A percentile compares a stretch with the other conserved stretches of the same genome.
Evolutionary conservation across 2,329 filamentous ascomycete species (phyloP).

Genomic region (Acephala macrosclerotiorum): DNA sequence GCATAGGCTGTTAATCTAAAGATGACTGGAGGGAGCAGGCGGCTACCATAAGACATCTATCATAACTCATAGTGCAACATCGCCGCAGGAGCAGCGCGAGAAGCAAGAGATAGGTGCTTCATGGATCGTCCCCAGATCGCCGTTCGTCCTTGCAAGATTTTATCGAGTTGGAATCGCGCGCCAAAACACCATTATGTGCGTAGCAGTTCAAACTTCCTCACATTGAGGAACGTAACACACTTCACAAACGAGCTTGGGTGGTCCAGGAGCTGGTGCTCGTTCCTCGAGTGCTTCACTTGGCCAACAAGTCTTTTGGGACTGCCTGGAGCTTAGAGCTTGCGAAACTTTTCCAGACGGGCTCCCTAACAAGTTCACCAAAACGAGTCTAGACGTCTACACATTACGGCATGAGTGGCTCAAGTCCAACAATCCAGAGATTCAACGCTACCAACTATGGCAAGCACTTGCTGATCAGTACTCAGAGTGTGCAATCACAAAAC

Average conservation of each 20-base stretch:
- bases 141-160: neutral
- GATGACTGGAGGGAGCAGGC: slow-evolving; percentile 19
- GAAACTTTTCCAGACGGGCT: neutral
- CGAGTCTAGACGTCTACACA: neutral
- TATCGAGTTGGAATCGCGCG: neutral
- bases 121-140: neutral
- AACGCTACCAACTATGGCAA: neutral
- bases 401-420: neutral
- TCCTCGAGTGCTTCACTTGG: slow-evolving; percentile 1
- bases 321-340: neutral
- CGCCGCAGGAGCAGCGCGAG: neutral
- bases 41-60: slow-evolving; percentile 12
- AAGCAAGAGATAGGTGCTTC: slow-evolving; percentile 14
- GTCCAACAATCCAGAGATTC: neutral
- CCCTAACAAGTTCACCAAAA: neutral
- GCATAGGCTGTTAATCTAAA: too few relatives aligned
- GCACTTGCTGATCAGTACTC: neutral
- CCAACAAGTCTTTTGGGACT: slow-evolving; percentile 4
- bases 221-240: neutral
- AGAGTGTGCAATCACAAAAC: neutral
- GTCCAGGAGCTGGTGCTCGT: slow-evolving; percentile 4
- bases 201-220: neutral
- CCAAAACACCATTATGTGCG: neutral
- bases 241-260: slow-evolving; percentile 2
- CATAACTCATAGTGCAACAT: slow-evolving; percentile 15